phyloP scores from a whole-genome alignment of 2,329 filamentous ascomycete species.

The Pseudogymnoascus sp. region DNA sequence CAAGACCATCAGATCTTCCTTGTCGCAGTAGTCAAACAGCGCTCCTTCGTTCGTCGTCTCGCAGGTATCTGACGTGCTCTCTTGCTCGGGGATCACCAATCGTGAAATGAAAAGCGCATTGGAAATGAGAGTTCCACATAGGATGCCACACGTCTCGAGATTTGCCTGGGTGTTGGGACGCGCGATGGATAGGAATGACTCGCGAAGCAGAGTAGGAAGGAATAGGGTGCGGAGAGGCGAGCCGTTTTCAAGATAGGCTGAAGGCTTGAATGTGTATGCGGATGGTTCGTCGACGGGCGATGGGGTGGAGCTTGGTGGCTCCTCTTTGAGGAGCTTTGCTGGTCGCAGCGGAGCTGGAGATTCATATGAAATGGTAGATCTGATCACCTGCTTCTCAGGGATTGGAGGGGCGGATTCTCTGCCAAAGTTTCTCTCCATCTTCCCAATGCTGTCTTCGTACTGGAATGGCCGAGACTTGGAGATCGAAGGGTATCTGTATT shows the following conservation, averaged over 20 bases:
- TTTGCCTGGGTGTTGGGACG: slow-evolving; percentile 69
- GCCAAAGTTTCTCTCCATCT: background rate
- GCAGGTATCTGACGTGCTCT: slow-evolving; percentile 84
- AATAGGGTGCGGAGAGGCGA: slow-evolving; percentile 81
- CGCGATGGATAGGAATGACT: slow-evolving; percentile 67
- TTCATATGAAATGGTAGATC: background rate
- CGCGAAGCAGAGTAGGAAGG: slow-evolving; percentile 67
- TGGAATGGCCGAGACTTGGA: slow-evolving; percentile 43
- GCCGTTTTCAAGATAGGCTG: slow-evolving; percentile 84
- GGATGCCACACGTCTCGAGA: slow-evolving; percentile 89
- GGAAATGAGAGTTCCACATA: slow-evolving; percentile 83
- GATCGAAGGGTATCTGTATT: slow-evolving; percentile 53
- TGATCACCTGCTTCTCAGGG: slow-evolving; percentile 19
- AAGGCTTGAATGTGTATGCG: slow-evolving; percentile 70
- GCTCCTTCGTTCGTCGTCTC: slow-evolving; percentile 83
- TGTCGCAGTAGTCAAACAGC: slow-evolving; percentile 83
- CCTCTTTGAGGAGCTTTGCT: slow-evolving; percentile 18
- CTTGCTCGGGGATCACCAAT: slow-evolving; percentile 85
- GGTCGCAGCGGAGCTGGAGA: slow-evolving; percentile 20
- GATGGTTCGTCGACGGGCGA: slow-evolving; percentile 12
- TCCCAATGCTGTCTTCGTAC: slow-evolving; percentile 27
- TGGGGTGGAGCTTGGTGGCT: slow-evolving; percentile 12
- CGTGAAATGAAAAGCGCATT: slow-evolving; percentile 89
- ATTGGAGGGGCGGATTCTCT: slow-evolving; percentile 23
- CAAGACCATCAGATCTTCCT: slow-evolving; percentile 73